These are phyloP conservation scores for Schizopora paradoxa DNA, from an alignment of 1,284 basidiomycete species.

Conservation along the genomic window DNA sequence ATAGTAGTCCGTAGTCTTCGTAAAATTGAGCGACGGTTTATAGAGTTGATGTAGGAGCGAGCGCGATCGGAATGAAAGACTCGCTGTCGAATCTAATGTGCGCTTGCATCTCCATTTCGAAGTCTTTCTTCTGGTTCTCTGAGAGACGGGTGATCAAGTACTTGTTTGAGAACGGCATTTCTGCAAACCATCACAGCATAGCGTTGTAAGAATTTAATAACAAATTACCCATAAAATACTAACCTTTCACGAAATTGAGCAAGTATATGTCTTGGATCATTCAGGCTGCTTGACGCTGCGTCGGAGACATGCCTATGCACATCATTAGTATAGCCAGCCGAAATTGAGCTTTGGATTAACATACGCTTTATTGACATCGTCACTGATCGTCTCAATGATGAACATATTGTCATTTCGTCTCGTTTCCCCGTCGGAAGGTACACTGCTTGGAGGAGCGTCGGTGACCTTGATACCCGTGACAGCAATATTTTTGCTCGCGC, in stretches of 20 bases:
- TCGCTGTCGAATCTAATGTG: no score
- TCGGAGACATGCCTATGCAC: constrained; percentile 22
- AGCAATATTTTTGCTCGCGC: constrained; percentile 55
- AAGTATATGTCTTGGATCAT: constrained; percentile 44
- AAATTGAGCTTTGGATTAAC: constrained; percentile 13
- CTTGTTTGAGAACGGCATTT: constrained; percentile 8
- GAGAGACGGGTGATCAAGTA: constrained; percentile 3
- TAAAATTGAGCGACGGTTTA: no score
- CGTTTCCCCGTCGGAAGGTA: constrained; percentile 39
- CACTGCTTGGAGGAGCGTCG: constrained; percentile 65
- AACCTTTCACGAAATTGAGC: constrained; percentile 64
- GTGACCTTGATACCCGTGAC: constrained; percentile 56
- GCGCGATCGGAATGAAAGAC: no score
- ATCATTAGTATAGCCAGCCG: constrained; percentile 14
- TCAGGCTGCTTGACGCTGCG: constrained; percentile 38
- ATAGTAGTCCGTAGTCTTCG: no score
- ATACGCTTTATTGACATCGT: constrained; percentile 25
- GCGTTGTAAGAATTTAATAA: neutral
- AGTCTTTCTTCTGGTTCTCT: no score
- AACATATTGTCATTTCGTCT: constrained; percentile 63
- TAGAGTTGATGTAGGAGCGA: no score
- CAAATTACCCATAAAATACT: constrained; percentile 10
- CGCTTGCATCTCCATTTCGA: no score
- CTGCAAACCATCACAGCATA: constrained; percentile 1
- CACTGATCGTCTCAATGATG: constrained; percentile 56